Conservation (phyloP, 164 flowering plant species). For the Tetrastigma voinierianum region DNA sequence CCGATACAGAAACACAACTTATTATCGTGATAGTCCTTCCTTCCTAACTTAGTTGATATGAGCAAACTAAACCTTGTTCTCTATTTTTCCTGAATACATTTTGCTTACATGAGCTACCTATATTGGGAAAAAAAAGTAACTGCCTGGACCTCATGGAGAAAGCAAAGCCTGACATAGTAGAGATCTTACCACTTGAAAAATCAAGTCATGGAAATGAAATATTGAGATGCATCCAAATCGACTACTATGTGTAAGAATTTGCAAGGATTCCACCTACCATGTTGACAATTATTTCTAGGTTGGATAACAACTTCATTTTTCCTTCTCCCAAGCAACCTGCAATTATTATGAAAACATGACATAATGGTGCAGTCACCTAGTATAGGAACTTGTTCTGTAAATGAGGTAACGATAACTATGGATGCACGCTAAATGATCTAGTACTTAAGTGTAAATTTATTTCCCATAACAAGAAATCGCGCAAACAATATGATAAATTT, state of each 20-base stretch:
- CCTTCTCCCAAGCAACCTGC: conserved; percentile 44
- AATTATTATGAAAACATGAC: conserved; percentile 14
- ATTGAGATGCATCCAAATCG: conserved; percentile 40
- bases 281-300: conserved; percentile 35
- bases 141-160: conserved; percentile 48
- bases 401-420: conserved; percentile 26
- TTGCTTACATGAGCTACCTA: no score
- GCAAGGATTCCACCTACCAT: no score
- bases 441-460: no score
- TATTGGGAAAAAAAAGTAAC: no score
- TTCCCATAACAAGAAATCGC: no score
- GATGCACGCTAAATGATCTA: no score
- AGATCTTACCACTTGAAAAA: conserved; percentile 15
- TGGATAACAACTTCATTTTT: conserved; percentile 23
- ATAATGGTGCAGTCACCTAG: conserved; percentile 1
- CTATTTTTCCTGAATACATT: no score
- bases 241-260: conserved; percentile 41
- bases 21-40: no score
- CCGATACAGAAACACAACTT: no score
- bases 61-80: no score
- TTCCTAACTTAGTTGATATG: no score
- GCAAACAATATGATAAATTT: no score
- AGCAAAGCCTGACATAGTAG: conserved; percentile 29
- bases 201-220: conserved; percentile 20
- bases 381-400: conserved; percentile 18